phyloP scores from a whole-genome alignment of 805 yeast genomes.

The Torulaspora gathmanii region DNA sequence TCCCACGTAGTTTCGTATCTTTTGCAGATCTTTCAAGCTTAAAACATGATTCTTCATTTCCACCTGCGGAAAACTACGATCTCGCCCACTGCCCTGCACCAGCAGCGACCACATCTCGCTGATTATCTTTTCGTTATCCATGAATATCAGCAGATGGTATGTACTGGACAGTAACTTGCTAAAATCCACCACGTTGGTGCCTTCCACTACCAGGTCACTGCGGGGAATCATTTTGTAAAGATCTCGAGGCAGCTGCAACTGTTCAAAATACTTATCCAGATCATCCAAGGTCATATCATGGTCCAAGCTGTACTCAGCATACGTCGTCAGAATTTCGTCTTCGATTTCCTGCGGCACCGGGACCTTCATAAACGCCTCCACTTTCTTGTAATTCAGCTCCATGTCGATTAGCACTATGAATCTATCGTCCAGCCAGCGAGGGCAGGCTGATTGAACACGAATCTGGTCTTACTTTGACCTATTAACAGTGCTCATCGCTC shows the following conservation, averaged over 20 bases:
- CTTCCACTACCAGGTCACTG: slow-evolving; percentile 37
- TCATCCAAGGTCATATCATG: slow-evolving; percentile 39
- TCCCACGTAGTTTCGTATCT: slow-evolving; percentile 33
- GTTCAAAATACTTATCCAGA: slow-evolving; percentile 29
- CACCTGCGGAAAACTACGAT: slow-evolving; percentile 21
- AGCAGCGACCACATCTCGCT: slow-evolving; percentile 42
- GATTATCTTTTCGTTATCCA: slow-evolving; percentile 37
- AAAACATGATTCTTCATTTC: slow-evolving; percentile 26
- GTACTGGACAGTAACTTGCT: slow-evolving; percentile 42
- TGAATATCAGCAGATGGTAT: slow-evolving; percentile 39
- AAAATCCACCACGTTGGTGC: slow-evolving; percentile 45
- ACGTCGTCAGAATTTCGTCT: slow-evolving; percentile 42
- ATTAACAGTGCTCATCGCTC: slow-evolving; percentile 2
- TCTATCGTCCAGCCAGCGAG: background rate
- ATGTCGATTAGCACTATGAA: background rate
- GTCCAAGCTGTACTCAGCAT: slow-evolving; percentile 40
- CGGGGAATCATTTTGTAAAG: slow-evolving; percentile 29
- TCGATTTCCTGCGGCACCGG: slow-evolving; percentile 43
- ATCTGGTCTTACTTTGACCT: background rate
- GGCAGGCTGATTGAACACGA: background rate
- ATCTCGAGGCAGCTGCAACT: slow-evolving; percentile 33
- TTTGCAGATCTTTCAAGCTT: slow-evolving; percentile 39
- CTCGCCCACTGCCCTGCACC: slow-evolving; percentile 26
- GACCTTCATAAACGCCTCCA: slow-evolving; percentile 31
- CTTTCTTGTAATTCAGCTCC: slow-evolving; percentile 20